A percentile compares a stretch with the other conserved stretches of the same genome.
Evolutionary conservation across 306 rosid genomes (phyloP).

Genomic region (Ammopiptanthus mongolicus): DNA sequence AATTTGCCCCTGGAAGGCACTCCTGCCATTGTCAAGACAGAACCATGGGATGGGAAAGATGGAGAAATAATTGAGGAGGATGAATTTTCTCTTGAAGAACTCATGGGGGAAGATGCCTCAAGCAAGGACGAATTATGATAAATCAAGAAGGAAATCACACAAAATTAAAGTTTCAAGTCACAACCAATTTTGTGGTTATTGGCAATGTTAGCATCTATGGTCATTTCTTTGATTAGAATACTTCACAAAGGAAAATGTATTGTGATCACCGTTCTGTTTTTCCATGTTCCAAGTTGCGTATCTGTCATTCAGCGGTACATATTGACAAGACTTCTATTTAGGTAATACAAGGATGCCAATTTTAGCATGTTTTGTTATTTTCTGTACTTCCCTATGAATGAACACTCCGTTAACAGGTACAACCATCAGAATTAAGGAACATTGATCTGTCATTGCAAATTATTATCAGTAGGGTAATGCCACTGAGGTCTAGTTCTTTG

Average conservation of each 20-base stretch:
- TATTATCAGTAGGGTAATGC: neutral
- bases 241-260: neutral
- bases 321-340: neutral
- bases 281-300: neutral
- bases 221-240: slow-evolving; percentile 12
- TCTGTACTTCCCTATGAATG: neutral
- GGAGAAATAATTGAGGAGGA: slow-evolving; percentile 91
- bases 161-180: slow-evolving; percentile 12
- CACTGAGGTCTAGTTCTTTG: neutral
- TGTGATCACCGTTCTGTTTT: slow-evolving; percentile 6
- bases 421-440: neutral
- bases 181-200: slow-evolving; percentile 16
- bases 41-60: slow-evolving; percentile 96
- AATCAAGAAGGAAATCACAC: neutral
- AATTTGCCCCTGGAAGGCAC: slow-evolving; percentile 66
- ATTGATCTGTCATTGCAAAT: neutral
- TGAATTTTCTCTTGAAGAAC: slow-evolving; percentile 94
- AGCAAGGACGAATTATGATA: slow-evolving; percentile 64
- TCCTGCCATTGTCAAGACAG: slow-evolving; percentile 61
- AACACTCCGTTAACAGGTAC: neutral
- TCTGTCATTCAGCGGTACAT: slow-evolving; percentile 2
- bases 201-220: slow-evolving; percentile 3
- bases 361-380: neutral
- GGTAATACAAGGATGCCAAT: neutral
- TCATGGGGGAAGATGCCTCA: slow-evolving; percentile 74